Percentiles rank a stretch among this genome's conserved stretches.
Conservation (phyloP, 2,329 filamentous ascomycete species). For the Fusarium sp. region DNA sequence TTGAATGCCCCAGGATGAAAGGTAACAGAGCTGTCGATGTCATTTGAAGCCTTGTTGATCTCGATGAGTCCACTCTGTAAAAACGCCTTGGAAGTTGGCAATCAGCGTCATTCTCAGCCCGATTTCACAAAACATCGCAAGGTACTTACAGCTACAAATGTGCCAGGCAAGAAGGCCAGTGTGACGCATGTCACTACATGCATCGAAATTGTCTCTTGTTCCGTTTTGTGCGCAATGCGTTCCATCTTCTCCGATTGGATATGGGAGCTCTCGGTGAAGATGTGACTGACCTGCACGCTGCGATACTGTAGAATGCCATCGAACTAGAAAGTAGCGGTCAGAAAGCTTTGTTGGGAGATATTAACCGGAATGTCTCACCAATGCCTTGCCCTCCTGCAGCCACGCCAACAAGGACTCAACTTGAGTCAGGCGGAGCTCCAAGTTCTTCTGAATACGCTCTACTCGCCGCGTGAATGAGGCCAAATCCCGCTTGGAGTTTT, state of each 20-base stretch:
- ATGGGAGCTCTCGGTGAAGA: neutral
- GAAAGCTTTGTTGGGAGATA: neutral
- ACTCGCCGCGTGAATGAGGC: neutral
- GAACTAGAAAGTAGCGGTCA: neutral
- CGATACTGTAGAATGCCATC: neutral
- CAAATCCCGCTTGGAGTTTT: neutral
- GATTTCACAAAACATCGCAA: neutral
- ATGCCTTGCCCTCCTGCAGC: neutral
- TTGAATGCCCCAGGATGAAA: too few species aligned
- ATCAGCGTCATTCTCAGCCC: too few species aligned
- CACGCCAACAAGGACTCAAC: conserved; percentile 1
- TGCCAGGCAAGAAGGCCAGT: neutral
- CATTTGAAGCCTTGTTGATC: neutral
- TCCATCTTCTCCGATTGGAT: neutral
- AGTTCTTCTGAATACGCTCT: conserved; percentile 6
- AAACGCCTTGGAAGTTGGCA: neutral
- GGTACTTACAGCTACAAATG: neutral
- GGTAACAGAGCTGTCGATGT: too few species aligned
- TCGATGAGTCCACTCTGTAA: neutral
- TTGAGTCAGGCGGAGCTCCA: conserved; percentile 4
- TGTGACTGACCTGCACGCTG: neutral
- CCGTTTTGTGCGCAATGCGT: conserved; percentile 58
- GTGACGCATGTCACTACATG: neutral
- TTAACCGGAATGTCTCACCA: neutral
- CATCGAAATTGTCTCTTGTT: neutral